Evolutionary conservation across 441 rosid genomes (phyloP).

Genomic region (Erodium trifolium): DNA sequence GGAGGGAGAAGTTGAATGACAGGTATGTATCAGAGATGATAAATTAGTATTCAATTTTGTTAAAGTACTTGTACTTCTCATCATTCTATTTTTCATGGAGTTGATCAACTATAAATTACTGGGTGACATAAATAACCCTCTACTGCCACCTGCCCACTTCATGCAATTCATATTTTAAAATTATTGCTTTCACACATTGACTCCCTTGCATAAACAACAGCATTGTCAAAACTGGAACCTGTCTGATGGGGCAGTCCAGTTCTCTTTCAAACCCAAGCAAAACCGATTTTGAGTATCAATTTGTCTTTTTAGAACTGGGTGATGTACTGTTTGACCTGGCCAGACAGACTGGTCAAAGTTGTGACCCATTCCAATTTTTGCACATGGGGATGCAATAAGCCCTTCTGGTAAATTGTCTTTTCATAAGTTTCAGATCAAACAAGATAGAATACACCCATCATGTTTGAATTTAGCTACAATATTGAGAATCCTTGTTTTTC

Average conservation of each 20-base stretch:
- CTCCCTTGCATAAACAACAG: no score
- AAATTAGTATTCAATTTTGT: background rate
- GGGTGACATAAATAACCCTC: background rate
- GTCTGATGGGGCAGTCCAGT: background rate
- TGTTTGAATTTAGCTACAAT: no score
- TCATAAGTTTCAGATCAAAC: background rate
- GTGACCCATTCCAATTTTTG: background rate
- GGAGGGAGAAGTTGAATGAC: constrained; percentile 77
- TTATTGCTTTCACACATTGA: background rate
- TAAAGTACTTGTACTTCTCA: background rate
- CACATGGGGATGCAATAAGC: background rate
- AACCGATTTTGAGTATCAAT: no score
- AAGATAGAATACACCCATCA: background rate
- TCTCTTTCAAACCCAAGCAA: no score
- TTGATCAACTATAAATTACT: background rate
- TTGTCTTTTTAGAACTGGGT: background rate
- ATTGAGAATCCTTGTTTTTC: background rate
- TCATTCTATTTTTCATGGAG: background rate
- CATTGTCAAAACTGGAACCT: background rate
- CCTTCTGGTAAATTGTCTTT: background rate
- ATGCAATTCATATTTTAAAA: background rate
- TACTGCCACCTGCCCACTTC: background rate
- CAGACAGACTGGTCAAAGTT: background rate
- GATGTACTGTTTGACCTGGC: background rate
- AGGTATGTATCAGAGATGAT: constrained; percentile 29